These are phyloP conservation scores for Dipteronia sinensis DNA, from an alignment of 345 rosid genomes.

Conservation along the genomic window DNA sequence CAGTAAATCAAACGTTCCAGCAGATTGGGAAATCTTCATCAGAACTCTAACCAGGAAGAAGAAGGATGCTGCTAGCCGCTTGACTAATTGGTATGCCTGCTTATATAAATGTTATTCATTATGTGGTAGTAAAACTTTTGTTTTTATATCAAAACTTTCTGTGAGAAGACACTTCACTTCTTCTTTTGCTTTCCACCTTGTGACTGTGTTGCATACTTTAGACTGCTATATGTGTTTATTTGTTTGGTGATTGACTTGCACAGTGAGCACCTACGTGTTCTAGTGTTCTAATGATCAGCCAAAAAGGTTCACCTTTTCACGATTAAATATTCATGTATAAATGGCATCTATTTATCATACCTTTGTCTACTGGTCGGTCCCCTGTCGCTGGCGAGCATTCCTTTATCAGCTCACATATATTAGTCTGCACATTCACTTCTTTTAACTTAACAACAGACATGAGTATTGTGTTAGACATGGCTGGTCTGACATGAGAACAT, in stretches of 20 bases:
- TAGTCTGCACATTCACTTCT: neutral
- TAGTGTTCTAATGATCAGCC: neutral
- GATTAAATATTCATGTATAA: neutral
- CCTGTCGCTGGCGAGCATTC: neutral
- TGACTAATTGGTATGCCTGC: conserved; percentile 60
- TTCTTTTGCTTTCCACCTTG: neutral
- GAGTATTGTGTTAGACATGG: neutral
- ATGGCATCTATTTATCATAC: neutral
- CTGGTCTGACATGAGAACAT: neutral
- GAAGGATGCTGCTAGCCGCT: conserved; percentile 51
- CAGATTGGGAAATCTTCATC: conserved; percentile 69
- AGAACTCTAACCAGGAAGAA: conserved; percentile 52
- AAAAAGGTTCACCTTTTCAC: neutral
- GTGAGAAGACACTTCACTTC: neutral
- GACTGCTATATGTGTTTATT: neutral
- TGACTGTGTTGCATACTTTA: neutral
- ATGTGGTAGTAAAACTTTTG: neutral
- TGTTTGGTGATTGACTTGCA: neutral
- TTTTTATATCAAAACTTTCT: neutral
- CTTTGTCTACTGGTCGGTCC: neutral
- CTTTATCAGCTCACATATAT: neutral
- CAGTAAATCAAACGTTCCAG: conserved; percentile 43
- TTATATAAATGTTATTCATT: neutral
- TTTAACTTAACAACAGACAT: neutral
- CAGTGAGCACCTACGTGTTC: neutral